Evolutionary conservation across 805 yeast species (phyloP).

Genomic region (Dipodascopsis uninucleata): DNA sequence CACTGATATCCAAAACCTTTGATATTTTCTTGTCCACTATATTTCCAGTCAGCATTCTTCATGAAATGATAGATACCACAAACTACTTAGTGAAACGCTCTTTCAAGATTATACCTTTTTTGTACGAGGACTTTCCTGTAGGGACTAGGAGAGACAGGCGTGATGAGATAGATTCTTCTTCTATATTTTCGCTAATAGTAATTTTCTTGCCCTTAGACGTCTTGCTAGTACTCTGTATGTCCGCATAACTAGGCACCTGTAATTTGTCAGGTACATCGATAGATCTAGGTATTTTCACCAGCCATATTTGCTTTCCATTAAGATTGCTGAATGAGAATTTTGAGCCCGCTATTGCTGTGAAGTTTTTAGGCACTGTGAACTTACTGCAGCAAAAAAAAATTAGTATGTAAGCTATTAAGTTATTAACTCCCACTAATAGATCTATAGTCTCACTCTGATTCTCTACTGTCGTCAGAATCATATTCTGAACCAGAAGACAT

Average conservation of each 20-base stretch:
- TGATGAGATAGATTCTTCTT: constrained; percentile 14
- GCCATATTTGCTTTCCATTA: constrained; percentile 17
- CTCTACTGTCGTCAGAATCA: not conserved
- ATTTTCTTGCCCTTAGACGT: constrained; percentile 8
- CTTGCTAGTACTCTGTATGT: constrained; percentile 1
- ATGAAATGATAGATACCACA: not conserved
- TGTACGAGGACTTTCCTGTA: not conserved
- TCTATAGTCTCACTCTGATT: not conserved
- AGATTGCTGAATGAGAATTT: not conserved
- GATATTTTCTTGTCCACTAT: constrained; percentile 9
- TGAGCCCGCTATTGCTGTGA: not conserved
- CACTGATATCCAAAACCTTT: constrained; percentile 18
- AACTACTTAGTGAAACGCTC: constrained; percentile 8
- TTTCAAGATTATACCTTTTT: not conserved
- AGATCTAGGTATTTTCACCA: constrained; percentile 14
- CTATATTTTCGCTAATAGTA: constrained; percentile 4
- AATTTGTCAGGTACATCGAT: constrained; percentile 1
- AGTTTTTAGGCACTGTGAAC: not conserved
- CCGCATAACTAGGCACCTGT: constrained; percentile 10
- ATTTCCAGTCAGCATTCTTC: not conserved
- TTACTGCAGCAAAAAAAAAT: too few relatives aligned
- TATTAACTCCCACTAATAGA: too few relatives aligned
- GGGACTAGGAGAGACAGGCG: constrained; percentile 1
- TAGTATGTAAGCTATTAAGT: too few relatives aligned
- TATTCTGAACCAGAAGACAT: not conserved